Evolutionary conservation across 1,284 basidiomycete genomes (phyloP), one percentile per base, ranked within the genome.

Genomic region (Anthracocystis setariae): DNA sequence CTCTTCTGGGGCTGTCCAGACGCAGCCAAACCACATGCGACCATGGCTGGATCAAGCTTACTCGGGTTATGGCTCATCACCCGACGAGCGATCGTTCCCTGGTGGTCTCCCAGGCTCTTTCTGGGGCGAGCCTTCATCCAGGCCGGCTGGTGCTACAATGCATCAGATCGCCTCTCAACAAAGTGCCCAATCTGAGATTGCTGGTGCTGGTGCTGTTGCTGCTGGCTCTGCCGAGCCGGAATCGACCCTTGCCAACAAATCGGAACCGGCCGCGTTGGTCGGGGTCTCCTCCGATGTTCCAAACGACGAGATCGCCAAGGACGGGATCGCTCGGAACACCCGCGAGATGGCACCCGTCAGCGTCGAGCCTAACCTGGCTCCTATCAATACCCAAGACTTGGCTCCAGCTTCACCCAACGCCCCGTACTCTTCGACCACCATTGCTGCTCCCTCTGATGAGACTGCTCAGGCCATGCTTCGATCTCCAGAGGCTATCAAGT

Each of bases 31-130:
- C 9, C 44, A 35, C 3, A 47, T 51, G 21, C 58, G 55, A 9
- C 72, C 67, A 3, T 74, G 67, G 67, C 53, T 66, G 25, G 58
- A 66, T n/a, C 52, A 51, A 9, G 45, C 18, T 23, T 18, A 40
- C 15, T 56, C 56, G 2, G 53, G 64, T 27, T 58, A 66, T 32
- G 50, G 44, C 20, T 58, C 59, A 12, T 63, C 63, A 4, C 52
- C 63, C 27, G 63, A 72, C 33, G 72, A 74, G 38, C 67, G 64
- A 25, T 47, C 29, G 0, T 23, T 73, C 25, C 70, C 70, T 3
- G 70, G 70, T 7, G 70, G 61, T 24, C 40, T 73, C 2, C 70
- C 70, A 2, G 52, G 57, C n/a, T 44, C 53, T 2, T 68, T 64
- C 45, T 73, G 70, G 70, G 65, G 57, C 27, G 67, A 60, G 18